phyloP scores from a whole-genome alignment of 768 basidiomycete genomes.

The Lanmaoa rubissima region DNA sequence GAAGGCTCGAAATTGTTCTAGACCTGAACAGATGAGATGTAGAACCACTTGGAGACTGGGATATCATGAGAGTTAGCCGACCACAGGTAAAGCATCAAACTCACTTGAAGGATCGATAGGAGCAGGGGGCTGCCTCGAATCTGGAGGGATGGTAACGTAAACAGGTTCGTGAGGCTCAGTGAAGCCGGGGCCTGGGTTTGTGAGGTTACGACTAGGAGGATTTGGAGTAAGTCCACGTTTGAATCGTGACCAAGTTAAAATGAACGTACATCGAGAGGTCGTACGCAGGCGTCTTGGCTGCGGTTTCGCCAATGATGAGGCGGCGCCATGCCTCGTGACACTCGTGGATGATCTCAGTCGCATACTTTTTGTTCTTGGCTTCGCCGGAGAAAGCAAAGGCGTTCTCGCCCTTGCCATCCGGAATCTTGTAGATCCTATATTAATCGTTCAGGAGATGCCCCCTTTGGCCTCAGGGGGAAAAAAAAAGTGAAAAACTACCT shows the following conservation, averaged over 20 bases:
- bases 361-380: conserved; percentile 99
- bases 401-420: conserved; percentile 96
- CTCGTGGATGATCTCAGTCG: conserved; percentile 98
- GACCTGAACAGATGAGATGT: conserved; percentile 86
- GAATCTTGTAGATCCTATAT: conserved; percentile 89
- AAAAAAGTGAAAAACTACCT: conserved; percentile 45
- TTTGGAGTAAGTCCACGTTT: neutral
- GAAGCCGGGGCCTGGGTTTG: conserved; percentile 67
- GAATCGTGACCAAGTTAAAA: neutral
- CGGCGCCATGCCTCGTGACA: conserved; percentile 99
- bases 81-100: conserved; percentile 23
- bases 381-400: conserved; percentile 99
- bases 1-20: conserved; percentile 29
- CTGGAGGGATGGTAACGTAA: conserved; percentile 67
- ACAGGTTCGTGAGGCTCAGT: conserved; percentile 57
- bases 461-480: too few relatives aligned
- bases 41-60: conserved; percentile 89
- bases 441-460: neutral
- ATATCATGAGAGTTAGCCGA: conserved; percentile 11
- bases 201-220: conserved; percentile 69
- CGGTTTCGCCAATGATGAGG: conserved; percentile 76
- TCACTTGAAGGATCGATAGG: conserved; percentile 88
- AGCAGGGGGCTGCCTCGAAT: conserved; percentile 81
- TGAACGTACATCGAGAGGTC: conserved; percentile 80
- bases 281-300: conserved; percentile 67